Evolutionary conservation across 2,329 filamentous ascomycete genomes (phyloP), one percentile per base, ranked within the genome.

Genomic region (Xylariomycetidae sp.): DNA sequence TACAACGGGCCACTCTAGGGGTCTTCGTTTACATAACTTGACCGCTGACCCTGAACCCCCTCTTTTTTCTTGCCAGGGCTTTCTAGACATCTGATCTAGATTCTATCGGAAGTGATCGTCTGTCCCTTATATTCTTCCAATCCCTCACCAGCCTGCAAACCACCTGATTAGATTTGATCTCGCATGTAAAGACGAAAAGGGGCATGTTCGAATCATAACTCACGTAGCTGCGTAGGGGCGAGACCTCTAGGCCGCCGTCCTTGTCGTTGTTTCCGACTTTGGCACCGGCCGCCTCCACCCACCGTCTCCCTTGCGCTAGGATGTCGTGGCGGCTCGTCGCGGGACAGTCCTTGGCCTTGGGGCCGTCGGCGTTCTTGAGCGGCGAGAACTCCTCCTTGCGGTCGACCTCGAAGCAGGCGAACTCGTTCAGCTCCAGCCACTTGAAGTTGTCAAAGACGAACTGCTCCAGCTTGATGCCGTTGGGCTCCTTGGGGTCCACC

Each of bases 361-460:
- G 45, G 1, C 48, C 49, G 37, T 55, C 54, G 13, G 61, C 63
- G 57, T 98, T 98, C 80, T 98, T 98, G 48, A 98, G 70, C 4
- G 92, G 92, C 17, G 88, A 96, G 69, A 98, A 98, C 66, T 98
- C 92, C 50, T 98, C 92, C 69, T 96, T 89, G 41, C 92, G 87
- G 62, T 82, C 87, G 33, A 98, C 92, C 66, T 98, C 92, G 67
- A 97, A 83, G 63, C 82, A 94, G 16, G 89, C 92, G 56, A 98
- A 98, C 66, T 94, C 88, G 47, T 82, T 74, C 44, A 98, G 78
- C 13, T 82, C 69, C 33, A 94, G 71, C 70, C 90, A 76, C 41
- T 90, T 89, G 74, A 98, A 98, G 56, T 94, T 92, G 59, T 98
- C 92, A 58, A 98, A 98, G 41, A 98, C 89, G 53, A 97, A 98